Conservation (phyloP, 2,329 filamentous ascomycete genomes). For the Lachnellula hyalina region DNA sequence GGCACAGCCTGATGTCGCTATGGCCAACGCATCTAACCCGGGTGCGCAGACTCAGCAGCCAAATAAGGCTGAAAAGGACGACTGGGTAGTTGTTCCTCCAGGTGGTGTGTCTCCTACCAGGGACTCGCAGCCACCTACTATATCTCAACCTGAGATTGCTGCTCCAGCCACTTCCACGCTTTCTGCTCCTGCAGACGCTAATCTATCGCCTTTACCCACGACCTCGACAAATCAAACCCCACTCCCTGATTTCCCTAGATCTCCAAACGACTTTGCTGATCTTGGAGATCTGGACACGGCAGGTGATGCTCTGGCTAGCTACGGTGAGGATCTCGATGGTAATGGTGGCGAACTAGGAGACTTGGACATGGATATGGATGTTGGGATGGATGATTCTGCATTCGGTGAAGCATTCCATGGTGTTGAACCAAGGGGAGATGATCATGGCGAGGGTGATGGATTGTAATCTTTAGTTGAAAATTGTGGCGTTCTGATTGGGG, state of each 20-base stretch:
- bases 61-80: slow-evolving; percentile 48
- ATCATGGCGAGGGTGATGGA: slow-evolving; percentile 18
- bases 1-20: slow-evolving; percentile 12
- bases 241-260: slow-evolving; percentile 23
- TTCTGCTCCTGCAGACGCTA: slow-evolving; percentile 3
- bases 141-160: slow-evolving; percentile 3
- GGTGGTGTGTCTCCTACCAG: slow-evolving; percentile 41
- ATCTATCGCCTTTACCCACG: slow-evolving; percentile 10
- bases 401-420: slow-evolving; percentile 81
- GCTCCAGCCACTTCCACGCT: slow-evolving; percentile 6
- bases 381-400: slow-evolving; percentile 72
- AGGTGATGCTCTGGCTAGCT: slow-evolving; percentile 64
- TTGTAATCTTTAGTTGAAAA: slow-evolving; percentile 5
- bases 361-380: slow-evolving; percentile 51
- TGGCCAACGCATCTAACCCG: slow-evolving; percentile 8
- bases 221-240: slow-evolving; percentile 18
- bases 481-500: background rate
- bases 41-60: slow-evolving; percentile 19
- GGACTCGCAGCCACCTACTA: slow-evolving; percentile 13
- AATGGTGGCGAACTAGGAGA: slow-evolving; percentile 38
- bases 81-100: slow-evolving; percentile 73
- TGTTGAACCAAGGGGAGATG: slow-evolving; percentile 34
- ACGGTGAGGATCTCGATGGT: slow-evolving; percentile 52
- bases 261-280: slow-evolving; percentile 58
- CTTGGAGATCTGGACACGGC: slow-evolving; percentile 64